Evolutionary conservation across 257 asterid species (phyloP).

Genomic region (Petrea volubilis): DNA sequence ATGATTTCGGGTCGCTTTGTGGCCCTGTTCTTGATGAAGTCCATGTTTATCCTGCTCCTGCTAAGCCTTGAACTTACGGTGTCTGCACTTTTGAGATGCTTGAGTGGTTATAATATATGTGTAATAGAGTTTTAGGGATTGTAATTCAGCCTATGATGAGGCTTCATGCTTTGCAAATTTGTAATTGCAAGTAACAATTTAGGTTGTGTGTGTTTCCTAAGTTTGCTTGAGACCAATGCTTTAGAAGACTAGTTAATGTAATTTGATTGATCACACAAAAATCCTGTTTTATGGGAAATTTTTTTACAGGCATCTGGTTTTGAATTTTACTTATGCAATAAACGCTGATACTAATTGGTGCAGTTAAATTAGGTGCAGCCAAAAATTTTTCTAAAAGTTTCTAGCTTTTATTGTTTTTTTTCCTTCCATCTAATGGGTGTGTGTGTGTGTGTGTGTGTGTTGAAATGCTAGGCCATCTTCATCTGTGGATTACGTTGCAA

Average conservation of each 20-base stretch:
- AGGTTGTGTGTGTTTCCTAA: background rate
- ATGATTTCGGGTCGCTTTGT: constrained; percentile 69
- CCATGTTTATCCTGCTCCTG: constrained; percentile 44
- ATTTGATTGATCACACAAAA: too few species aligned
- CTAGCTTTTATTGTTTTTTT: too few species aligned
- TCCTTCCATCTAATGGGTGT: too few species aligned
- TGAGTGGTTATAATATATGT: background rate
- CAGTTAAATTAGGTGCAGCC: too few species aligned
- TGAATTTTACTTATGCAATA: too few species aligned
- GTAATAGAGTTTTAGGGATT: constrained; percentile 25
- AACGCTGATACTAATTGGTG: too few species aligned
- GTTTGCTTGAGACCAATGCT: background rate
- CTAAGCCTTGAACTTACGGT: constrained; percentile 23
- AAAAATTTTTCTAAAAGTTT: too few species aligned
- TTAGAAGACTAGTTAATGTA: background rate
- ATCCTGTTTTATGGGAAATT: too few species aligned
- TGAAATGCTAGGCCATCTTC: too few species aligned
- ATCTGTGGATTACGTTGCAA: too few species aligned
- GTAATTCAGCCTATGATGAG: constrained; percentile 6
- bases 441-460: too few species aligned
- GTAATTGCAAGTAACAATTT: background rate
- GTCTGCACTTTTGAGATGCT: background rate
- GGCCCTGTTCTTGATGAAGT: constrained; percentile 89
- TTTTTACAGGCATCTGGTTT: too few species aligned
- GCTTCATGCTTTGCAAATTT: background rate